These are phyloP conservation scores for Raddia guianensis DNA, from an alignment of 176 grass and related monocot species.

Conservation along the genomic window DNA sequence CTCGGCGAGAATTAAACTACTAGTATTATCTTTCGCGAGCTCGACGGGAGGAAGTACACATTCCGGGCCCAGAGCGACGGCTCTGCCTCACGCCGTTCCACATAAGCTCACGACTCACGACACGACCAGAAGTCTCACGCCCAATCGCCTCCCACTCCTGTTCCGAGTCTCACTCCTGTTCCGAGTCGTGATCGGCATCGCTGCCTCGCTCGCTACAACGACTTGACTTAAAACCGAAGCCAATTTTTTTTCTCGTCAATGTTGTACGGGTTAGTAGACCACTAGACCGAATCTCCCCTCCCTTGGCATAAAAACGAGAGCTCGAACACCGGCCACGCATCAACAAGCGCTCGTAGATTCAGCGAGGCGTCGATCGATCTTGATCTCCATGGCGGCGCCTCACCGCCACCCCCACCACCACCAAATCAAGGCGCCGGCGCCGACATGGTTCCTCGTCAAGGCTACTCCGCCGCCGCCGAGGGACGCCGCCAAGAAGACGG, in stretches of 20 bases:
- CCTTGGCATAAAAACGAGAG: constrained; percentile 7
- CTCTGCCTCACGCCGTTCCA: constrained; percentile 16
- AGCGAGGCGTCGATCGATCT: neutral
- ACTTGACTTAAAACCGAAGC: constrained; percentile 29
- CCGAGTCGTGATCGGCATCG: constrained; percentile 22
- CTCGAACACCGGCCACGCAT: neutral
- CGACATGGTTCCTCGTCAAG: constrained; percentile 38
- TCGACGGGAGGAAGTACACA: constrained; percentile 2
- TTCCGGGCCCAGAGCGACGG: neutral
- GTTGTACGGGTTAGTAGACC: constrained; percentile 4
- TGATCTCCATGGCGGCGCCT: constrained; percentile 27
- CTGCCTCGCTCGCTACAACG: neutral
- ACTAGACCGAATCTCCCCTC: neutral
- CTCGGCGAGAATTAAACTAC: too few species aligned
- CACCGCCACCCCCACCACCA: constrained; percentile 23
- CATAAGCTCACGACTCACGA: constrained; percentile 34
- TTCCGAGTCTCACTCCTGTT: neutral
- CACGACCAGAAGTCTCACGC: neutral
- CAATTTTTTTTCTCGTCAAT: neutral
- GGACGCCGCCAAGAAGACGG: constrained; percentile 18
- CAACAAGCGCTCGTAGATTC: neutral
- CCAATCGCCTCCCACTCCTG: constrained; percentile 5
- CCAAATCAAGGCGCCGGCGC: constrained; percentile 33
- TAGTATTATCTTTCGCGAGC: too few species aligned
- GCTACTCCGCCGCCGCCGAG: constrained; percentile 2